A percentile compares a stretch with the other conserved stretches of the same genome.
phyloP scores from a whole-genome alignment of 2,329 filamentous ascomycete species.

The Colletotrichum sp. region DNA sequence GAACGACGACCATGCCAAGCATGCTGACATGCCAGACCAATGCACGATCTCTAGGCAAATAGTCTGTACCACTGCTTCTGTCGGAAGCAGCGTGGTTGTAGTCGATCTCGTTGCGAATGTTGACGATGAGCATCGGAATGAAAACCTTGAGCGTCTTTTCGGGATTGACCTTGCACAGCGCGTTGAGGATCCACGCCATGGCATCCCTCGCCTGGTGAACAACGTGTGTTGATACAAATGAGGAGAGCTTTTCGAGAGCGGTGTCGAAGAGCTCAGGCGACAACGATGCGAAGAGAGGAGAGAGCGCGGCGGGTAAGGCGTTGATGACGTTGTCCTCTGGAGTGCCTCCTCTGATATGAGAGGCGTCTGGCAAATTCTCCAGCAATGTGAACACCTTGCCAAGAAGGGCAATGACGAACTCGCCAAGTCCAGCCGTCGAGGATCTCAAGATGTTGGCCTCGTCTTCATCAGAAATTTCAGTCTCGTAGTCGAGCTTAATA shows the following conservation, averaged over 20 bases:
- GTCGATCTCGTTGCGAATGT: constrained; percentile 95
- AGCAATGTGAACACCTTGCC: constrained; percentile 94
- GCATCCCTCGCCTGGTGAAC: constrained; percentile 96
- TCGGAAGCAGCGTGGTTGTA: constrained; percentile 96
- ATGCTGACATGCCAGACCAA: constrained; percentile 97
- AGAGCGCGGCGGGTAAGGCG: constrained; percentile 88
- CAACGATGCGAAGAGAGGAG: constrained; percentile 86
- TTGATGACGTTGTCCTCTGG: constrained; percentile 98
- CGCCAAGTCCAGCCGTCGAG: constrained; percentile 90
- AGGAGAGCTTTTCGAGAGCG: constrained; percentile 87
- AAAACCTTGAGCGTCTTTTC: constrained; percentile 92
- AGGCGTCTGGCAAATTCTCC: constrained; percentile 92
- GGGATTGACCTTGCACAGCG: constrained; percentile 93
- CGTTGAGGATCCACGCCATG: constrained; percentile 98
- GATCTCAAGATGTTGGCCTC: constrained; percentile 90
- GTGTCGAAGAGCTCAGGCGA: constrained; percentile 94
- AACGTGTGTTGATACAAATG: constrained; percentile 91
- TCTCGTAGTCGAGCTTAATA: constrained; percentile 83
- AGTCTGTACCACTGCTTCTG: constrained; percentile 89
- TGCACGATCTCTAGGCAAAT: constrained; percentile 88
- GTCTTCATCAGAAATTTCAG: constrained; percentile 81
- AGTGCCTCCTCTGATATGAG: constrained; percentile 84
- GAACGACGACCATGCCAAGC: constrained; percentile 97
- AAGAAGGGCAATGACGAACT: constrained; percentile 89
- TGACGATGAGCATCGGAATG: constrained; percentile 86